Conservation (phyloP, 805 yeast species). For the Sugiyamaella lignohabitans region DNA sequence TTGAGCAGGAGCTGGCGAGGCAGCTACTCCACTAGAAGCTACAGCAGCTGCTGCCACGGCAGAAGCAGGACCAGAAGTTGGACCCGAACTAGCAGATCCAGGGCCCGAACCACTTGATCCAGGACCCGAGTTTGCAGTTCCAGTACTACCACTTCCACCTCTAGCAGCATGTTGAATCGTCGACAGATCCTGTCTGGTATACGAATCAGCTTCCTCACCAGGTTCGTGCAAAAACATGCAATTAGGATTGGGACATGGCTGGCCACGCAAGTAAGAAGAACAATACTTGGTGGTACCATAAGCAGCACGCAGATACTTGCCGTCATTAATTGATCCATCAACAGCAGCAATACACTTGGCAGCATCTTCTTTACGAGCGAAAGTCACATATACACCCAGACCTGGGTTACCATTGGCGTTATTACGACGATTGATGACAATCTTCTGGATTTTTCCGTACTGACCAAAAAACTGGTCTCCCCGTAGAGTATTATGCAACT, state of each 20-base stretch:
- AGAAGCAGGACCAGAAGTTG: slow-evolving; percentile 5
- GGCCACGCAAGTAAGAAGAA: slow-evolving; percentile 90
- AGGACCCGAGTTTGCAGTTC: background rate
- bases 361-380: slow-evolving; percentile 90
- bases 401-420: slow-evolving; percentile 61
- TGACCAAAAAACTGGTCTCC: slow-evolving; percentile 97
- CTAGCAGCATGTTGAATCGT: slow-evolving; percentile 49
- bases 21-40: slow-evolving; percentile 3
- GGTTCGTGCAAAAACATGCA: slow-evolving; percentile 99
- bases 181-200: slow-evolving; percentile 79
- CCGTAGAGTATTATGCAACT: slow-evolving; percentile 70
- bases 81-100: background rate
- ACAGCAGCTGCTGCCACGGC: slow-evolving; percentile 2
- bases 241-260: slow-evolving; percentile 94
- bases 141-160: slow-evolving; percentile 19
- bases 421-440: slow-evolving; percentile 78
- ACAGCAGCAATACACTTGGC: slow-evolving; percentile 86
- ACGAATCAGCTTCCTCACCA: slow-evolving; percentile 98
- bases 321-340: slow-evolving; percentile 88
- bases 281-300: slow-evolving; percentile 99
- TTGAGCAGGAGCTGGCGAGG: slow-evolving; percentile 6
- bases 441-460: slow-evolving; percentile 90
- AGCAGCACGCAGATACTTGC: slow-evolving; percentile 84
- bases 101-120: background rate
- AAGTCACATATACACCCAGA: slow-evolving; percentile 92